Evolutionary conservation across 176 grass and related monocot genomes (phyloP), one percentile per base, ranked within the genome.

Genomic region (Aegilops longissima): DNA sequence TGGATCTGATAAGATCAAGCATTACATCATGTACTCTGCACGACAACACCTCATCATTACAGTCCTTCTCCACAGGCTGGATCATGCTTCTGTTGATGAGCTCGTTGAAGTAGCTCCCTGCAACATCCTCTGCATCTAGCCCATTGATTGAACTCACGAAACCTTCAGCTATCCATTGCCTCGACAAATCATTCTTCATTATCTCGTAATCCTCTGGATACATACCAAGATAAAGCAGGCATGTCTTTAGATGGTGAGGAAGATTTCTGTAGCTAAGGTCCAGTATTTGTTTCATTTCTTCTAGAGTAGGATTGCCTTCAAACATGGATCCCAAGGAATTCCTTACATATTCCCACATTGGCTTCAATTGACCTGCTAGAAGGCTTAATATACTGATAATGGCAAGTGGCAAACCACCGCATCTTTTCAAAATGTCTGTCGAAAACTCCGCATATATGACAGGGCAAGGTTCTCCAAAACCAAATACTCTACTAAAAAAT

Each of bases 121-220:
- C 87, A 72, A 91, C 35, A 17, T 80, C 70, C 25, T 84, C 89
- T 24, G 63, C 24, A 52, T 82, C 70, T n/a, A 33, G 39, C 13
- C 77, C 35, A 9, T 3, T 3, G 0, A 67, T 49, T 2, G 10
- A 47, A 79, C 33, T 69, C 20, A 89, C 74, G 9, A 91, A 91
- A 59, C 86, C 92, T 84, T 88, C 86, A 14, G 68, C 69, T 1
- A 94, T 59, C 92, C 92, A 94, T 30, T 84, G 74, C n/a, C 82
- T 76, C 38, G 84, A 67, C n/a, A 93, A 66, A 65, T 69, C 73
- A 30, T n/a, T 27, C 25, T 40, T 77, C 0, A 9, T 4, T 11
- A 91, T 76, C 10, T 3, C 1, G 17, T n/a, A 18, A 12, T 83
- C 83, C 40, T 86, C 86, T 10, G 78, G 88, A 18, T 90, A 93